A percentile compares a stretch with the other conserved stretches of the same genome.
These are phyloP conservation scores for Mucor sp. DNA, from an alignment of 371 early-diverging fungal species.

Conservation along the genomic window DNA sequence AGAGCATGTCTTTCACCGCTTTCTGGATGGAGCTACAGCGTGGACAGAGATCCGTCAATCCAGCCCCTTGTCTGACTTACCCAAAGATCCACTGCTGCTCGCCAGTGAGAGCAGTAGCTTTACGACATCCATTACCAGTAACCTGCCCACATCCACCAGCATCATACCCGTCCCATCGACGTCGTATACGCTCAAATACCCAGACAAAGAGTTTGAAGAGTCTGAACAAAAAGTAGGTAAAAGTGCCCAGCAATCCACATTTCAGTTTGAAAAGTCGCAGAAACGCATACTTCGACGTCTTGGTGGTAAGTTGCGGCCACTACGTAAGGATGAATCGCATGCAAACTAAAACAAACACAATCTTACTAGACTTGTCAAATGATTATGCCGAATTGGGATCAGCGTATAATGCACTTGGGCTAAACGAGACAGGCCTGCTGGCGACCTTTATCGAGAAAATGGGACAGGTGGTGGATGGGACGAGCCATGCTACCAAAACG, in stretches of 20 bases:
- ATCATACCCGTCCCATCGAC: constrained; percentile 47
- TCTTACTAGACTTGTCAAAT: constrained; percentile 53
- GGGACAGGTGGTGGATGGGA: constrained; percentile 83
- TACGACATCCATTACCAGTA: constrained; percentile 15
- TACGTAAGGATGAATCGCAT: background rate
- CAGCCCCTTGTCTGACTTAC: constrained; percentile 61
- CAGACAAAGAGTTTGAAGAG: constrained; percentile 70
- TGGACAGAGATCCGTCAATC: constrained; percentile 50
- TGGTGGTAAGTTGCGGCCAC: constrained; percentile 43
- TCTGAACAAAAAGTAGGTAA: constrained; percentile 70
- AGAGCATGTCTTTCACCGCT: constrained; percentile 89
- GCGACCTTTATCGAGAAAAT: constrained; percentile 78
- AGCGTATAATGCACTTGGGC: constrained; percentile 85
- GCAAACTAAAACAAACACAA: background rate
- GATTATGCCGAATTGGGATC: constrained; percentile 87
- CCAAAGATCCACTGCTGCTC: constrained; percentile 56
- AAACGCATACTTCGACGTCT: constrained; percentile 59
- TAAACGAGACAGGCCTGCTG: constrained; percentile 68
- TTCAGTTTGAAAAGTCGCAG: constrained; percentile 63
- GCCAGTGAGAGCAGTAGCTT: constrained; percentile 16
- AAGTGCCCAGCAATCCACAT: constrained; percentile 54
- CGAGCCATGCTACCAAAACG: constrained; percentile 65
- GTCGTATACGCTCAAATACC: constrained; percentile 53
- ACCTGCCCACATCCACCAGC: background rate
- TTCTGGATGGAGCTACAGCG: constrained; percentile 69